Evolutionary conservation across 352 stramenopile species (phyloP), one percentile per base, ranked within the genome.

Genomic region (Plasmopara halstedii): DNA sequence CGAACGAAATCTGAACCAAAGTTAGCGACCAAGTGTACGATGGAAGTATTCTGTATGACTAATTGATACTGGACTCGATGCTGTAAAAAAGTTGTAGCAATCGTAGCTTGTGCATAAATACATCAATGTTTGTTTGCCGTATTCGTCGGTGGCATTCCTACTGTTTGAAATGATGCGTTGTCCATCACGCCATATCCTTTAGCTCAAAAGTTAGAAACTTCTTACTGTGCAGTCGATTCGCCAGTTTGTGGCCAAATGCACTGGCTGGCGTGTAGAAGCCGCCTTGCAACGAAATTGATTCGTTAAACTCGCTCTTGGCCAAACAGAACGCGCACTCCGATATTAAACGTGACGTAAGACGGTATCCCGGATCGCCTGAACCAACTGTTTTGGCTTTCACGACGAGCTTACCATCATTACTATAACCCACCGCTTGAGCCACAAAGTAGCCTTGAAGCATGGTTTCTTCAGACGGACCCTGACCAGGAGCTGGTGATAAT

Each of bases 371-470:
- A 42, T 86, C 70, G 18, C 60, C 72, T 0, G 46, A 50, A 8
- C 70, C 72, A 20, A 73, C 48, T 3, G 52, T 61, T 29, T 61
- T 73, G 25, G 55, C 64, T 33, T 67, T 73, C 4, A 73, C 61
- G 0, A 53, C 69, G 14, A 78, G 53, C 42, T 73, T 70, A 35
- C 57, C 60, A 35, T 65, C 60, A 2, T 65, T 53, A 9, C 62
- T 56, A 55, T 83, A 83, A 1, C 66, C 75, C 8, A 68, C 58
- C 2, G 57, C 53, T 39, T 81, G 61, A 2, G 86, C 53, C 39
- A 73, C 57, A 15, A 94, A 78, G 45, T 76, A 85, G 29, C 85
- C 88, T 10, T 88, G 64, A 25, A 74, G 54, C 83, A 96, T 94
- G 14, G 68, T 42, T 40, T 87, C 54, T 32, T 90, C 70, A 15